These are phyloP conservation scores for Clonostachys chloroleuca DNA, from an alignment of 2,329 filamentous ascomycete species.

Conservation along the genomic window DNA sequence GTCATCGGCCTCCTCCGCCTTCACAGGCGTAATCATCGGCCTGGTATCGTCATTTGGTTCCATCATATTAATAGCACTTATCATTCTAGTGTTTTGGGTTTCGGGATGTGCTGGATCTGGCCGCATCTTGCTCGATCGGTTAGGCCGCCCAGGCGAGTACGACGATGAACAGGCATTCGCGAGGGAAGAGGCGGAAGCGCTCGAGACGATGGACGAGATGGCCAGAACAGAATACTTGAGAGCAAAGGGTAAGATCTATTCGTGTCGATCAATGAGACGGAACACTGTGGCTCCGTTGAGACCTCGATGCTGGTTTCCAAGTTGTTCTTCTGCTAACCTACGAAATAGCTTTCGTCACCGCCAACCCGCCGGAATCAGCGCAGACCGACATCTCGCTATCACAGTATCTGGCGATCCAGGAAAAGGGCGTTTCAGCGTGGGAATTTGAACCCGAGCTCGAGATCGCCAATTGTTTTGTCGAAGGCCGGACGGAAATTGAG, in stretches of 20 bases:
- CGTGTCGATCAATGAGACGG: background rate
- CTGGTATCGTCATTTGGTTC: conserved; percentile 92
- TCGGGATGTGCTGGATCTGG: conserved; percentile 65
- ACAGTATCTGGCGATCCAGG: conserved; percentile 96
- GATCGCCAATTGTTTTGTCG: conserved; percentile 98
- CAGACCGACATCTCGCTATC: conserved; percentile 97
- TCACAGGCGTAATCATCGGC: conserved; percentile 86
- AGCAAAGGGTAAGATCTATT: conserved; percentile 72
- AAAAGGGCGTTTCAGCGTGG: conserved; percentile 99
- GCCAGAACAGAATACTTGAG: conserved; percentile 85
- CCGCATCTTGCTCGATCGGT: conserved; percentile 87
- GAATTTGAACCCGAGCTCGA: conserved; percentile 99
- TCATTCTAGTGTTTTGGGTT: conserved; percentile 93
- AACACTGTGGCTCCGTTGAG: background rate
- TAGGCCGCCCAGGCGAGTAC: conserved; percentile 91
- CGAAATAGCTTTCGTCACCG: conserved; percentile 77
- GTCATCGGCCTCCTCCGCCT: conserved; percentile 34
- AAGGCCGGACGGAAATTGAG: conserved; percentile 93
- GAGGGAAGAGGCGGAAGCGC: conserved; percentile 88
- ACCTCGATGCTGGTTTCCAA: too few species aligned
- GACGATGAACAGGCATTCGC: conserved; percentile 96
- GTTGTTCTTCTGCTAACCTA: too few species aligned
- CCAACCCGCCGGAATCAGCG: conserved; percentile 89
- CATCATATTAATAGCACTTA: conserved; percentile 74
- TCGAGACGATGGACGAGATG: conserved; percentile 94